Evolutionary conservation across 805 yeast genomes (phyloP).

Genomic region (Tetrapisispora namnaoensis): DNA sequence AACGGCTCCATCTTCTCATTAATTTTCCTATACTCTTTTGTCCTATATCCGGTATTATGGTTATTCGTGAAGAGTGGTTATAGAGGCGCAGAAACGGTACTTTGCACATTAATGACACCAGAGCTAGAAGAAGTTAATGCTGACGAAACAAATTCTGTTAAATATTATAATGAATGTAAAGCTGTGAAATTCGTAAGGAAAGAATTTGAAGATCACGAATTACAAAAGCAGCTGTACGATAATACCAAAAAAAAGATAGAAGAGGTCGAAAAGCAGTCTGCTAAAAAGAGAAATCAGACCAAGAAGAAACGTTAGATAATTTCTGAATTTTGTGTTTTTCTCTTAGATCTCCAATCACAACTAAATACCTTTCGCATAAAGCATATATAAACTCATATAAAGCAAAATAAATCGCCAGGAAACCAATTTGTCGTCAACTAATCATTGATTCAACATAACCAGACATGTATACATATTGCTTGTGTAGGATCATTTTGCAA

Average conservation of each 20-base stretch:
- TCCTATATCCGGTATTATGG: conserved; percentile 78
- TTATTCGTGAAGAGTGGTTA: conserved; percentile 62
- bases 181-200: conserved; percentile 43
- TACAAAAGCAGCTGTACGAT: conserved; percentile 53
- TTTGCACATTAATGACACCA: conserved; percentile 65
- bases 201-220: conserved; percentile 52
- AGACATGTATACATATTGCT: no score
- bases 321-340: not conserved
- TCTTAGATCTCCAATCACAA: no score
- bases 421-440: no score
- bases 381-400: not conserved
- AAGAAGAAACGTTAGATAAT: conserved; percentile 11
- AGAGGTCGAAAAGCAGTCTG: conserved; percentile 59
- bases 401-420: no score
- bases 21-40: conserved; percentile 43
- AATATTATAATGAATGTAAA: conserved; percentile 62
- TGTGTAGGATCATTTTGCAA: no score
- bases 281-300: conserved; percentile 46
- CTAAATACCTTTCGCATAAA: not conserved
- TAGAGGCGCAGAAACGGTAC: conserved; percentile 71
- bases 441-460: no score
- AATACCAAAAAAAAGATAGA: conserved; percentile 50
- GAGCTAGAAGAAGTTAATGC: conserved; percentile 52
- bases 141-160: conserved; percentile 36
- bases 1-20: conserved; percentile 64